Evolutionary conservation across 179 eudicot species (phyloP).

Genomic region (Actinidia chinensis): DNA sequence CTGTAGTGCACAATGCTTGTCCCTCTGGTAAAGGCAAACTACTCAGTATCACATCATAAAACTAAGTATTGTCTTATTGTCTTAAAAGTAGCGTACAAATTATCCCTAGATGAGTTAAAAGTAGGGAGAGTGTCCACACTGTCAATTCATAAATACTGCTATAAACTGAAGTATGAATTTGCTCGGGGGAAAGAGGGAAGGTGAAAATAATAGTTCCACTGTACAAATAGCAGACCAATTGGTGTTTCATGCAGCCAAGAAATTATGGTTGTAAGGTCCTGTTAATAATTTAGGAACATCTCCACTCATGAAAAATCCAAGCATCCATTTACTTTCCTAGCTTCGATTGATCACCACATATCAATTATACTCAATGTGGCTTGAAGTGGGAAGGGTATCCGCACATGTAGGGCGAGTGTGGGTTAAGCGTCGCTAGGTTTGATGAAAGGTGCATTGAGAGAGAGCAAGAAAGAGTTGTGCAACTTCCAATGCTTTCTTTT

Average conservation of each 20-base stretch:
- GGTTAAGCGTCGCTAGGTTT: background rate
- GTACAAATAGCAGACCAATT: background rate
- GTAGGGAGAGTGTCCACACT: background rate
- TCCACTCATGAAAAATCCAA: background rate
- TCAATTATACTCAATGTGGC: too few species aligned
- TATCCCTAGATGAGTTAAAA: background rate
- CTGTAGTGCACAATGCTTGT: conserved; percentile 86
- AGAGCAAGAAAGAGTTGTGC: background rate
- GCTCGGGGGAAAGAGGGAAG: background rate
- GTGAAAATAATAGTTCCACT: background rate
- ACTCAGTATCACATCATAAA: background rate
- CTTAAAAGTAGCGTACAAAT: background rate
- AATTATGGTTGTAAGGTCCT: background rate
- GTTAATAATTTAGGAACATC: background rate
- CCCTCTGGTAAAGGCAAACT: conserved; percentile 50
- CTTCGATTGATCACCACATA: background rate
- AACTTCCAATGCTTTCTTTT: too few species aligned
- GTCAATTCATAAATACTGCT: background rate
- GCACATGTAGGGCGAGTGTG: too few species aligned
- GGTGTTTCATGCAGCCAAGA: conserved; percentile 1
- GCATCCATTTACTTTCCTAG: background rate
- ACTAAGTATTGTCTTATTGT: background rate
- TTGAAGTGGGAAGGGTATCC: background rate
- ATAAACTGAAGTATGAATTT: background rate
- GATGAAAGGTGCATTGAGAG: too few species aligned